A percentile compares a stretch with the other conserved stretches of the same genome.
Conservation (phyloP, 2,329 filamentous ascomycete genomes). For the Alternaria sp. region DNA sequence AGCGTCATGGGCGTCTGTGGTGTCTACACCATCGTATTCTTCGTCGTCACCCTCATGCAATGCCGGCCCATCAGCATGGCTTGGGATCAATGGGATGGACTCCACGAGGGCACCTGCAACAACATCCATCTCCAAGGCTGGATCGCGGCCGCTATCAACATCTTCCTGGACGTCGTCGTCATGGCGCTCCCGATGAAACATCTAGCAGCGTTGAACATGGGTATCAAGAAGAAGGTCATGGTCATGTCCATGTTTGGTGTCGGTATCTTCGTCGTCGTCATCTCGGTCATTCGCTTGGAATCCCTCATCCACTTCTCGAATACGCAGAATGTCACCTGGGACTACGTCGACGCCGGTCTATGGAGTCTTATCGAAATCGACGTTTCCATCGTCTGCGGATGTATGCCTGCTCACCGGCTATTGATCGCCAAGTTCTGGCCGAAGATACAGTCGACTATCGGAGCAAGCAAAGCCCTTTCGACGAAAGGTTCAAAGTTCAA, state of each 20-base stretch:
- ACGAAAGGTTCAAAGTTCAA: background rate
- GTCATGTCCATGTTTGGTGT: conserved; percentile 48
- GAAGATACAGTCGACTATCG: conserved; percentile 19
- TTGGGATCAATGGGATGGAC: conserved; percentile 51
- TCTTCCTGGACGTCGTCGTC: conserved; percentile 33
- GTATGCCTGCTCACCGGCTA: conserved; percentile 46
- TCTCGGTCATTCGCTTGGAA: conserved; percentile 51
- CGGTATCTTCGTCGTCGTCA: conserved; percentile 50
- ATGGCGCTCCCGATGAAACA: conserved; percentile 44
- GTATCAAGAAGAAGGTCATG: conserved; percentile 42
- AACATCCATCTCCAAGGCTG: conserved; percentile 43
- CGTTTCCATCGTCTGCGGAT: conserved; percentile 47
- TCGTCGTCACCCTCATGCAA: conserved; percentile 58
- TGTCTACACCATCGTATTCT: conserved; percentile 51
- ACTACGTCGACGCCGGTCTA: conserved; percentile 48
- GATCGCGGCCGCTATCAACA: conserved; percentile 42
- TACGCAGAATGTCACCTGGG: conserved; percentile 50
- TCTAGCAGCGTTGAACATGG: conserved; percentile 39
- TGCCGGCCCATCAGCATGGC: conserved; percentile 58
- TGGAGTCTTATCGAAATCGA: conserved; percentile 51
- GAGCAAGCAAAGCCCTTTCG: conserved; percentile 10
- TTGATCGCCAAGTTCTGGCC: conserved; percentile 23
- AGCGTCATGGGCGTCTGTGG: conserved; percentile 33
- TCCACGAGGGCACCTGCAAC: conserved; percentile 38
- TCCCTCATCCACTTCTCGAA: conserved; percentile 52